Evolutionary conservation across 495 filamentous ascomycete species (phyloP), one percentile per base, ranked within the genome.

Genomic region (Talaromyces adpressus): DNA sequence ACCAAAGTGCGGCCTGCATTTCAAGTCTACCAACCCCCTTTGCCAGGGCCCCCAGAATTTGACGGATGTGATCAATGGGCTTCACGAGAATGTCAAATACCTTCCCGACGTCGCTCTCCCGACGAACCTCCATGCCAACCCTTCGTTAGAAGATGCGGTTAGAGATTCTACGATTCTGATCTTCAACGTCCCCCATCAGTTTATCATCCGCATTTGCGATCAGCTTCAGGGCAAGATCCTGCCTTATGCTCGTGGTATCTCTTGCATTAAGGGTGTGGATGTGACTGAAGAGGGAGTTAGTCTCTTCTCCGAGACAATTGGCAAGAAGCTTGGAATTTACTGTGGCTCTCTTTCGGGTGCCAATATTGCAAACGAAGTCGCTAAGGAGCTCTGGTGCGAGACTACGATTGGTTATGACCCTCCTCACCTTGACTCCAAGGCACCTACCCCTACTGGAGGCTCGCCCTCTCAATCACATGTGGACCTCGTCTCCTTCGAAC

Each of bases 111-210:
- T 99, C 70, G 68, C 80, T 41, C 84, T 99, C n/a, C 95, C 95
- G 0, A 67, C 77, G 58, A 98, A 97, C 75, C 72, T 99, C 60
- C 80, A 93, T 67, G 95, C 95, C 63, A 96, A 95, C 74, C 91
- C 95, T 23, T 92, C 91, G 6, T 75, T 98, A 59, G 82, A 85
- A 57, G 89, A 92, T 64, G 85, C 93, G 5, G 93, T 93, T 67
- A 84, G 87, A 70, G 87, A 88, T 70, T 86, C 91, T 63, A 88
- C 91, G 3, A 89, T 99, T 62, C 85, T 99, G 47, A 82, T 99
- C 68, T 99, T 99, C 84, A 97, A 97, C 78, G 83, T 98, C 18
- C 95, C 95, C 6, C 95, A 99, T 78, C 93, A 99, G 73, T 99
- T 99, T 77, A 97, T 99, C 70, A 83, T 84, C 73, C 87, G 85